A percentile compares a stretch with the other conserved stretches of the same genome.
These are phyloP conservation scores for Termitomyces sp. DNA, from an alignment of 768 basidiomycete species.

Conservation along the genomic window DNA sequence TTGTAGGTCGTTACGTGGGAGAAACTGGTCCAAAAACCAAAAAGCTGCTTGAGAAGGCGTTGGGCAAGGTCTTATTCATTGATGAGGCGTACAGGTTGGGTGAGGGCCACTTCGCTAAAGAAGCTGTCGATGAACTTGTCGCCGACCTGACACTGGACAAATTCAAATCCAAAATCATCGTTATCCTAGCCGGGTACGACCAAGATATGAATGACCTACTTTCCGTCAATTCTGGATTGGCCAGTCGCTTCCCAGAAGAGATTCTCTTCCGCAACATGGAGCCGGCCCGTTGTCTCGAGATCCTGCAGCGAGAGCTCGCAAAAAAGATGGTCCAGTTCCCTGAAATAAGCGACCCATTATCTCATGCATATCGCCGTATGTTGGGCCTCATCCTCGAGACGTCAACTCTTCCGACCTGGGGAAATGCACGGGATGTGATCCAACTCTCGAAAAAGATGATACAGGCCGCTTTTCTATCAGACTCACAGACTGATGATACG, in stretches of 20 bases:
- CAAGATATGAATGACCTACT: conserved; percentile 62
- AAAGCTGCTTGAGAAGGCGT: not conserved
- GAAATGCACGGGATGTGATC: not conserved
- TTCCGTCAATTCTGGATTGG: conserved; percentile 55
- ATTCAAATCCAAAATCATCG: conserved; percentile 56
- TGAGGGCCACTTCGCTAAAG: conserved; percentile 47
- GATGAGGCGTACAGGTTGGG: not conserved
- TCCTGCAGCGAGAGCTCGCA: not conserved
- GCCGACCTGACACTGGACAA: conserved; percentile 54
- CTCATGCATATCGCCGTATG: not conserved
- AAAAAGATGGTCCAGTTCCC: not conserved
- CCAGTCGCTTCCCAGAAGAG: conserved; percentile 66
- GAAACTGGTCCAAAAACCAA: not conserved
- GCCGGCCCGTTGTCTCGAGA: conserved; percentile 17
- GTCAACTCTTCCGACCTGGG: not conserved
- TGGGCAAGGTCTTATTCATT: not conserved
- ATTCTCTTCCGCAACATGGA: conserved; percentile 52
- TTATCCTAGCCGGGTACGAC: conserved; percentile 71
- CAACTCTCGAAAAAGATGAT: not conserved
- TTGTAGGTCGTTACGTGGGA: conserved; percentile 50
- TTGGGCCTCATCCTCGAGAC: not conserved
- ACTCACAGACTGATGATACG: not conserved
- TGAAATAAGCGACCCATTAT: not conserved
- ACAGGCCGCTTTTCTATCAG: not conserved
- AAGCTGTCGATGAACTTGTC: conserved; percentile 72